These are phyloP conservation scores for Aureobasidium mangrovei DNA, from an alignment of 2,329 filamentous ascomycete species.

Conservation along the genomic window DNA sequence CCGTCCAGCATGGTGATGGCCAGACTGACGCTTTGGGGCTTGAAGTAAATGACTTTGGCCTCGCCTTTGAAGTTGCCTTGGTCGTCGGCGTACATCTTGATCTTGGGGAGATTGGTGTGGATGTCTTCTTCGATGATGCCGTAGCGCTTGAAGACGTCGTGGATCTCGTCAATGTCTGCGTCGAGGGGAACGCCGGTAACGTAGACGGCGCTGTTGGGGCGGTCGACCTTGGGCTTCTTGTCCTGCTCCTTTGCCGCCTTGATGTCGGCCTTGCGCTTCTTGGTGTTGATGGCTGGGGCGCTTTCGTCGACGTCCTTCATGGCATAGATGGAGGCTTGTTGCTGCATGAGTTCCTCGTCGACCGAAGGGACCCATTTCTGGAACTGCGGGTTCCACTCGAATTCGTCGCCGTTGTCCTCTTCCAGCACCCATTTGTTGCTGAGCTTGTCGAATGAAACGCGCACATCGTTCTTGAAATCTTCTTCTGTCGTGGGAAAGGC, in stretches of 20 bases:
- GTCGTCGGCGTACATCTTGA: conserved; percentile 85
- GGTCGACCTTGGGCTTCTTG: conserved; percentile 24
- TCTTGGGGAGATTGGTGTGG: conserved; percentile 74
- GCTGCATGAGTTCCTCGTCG: conserved; percentile 51
- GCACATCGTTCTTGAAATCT: conserved; percentile 67
- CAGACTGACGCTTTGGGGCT: conserved; percentile 82
- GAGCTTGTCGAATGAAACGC: conserved; percentile 78
- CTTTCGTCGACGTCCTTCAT: conserved; percentile 48
- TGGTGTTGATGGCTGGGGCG: conserved; percentile 38
- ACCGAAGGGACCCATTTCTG: conserved; percentile 67
- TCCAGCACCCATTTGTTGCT: conserved; percentile 78
- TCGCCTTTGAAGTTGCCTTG: conserved; percentile 86
- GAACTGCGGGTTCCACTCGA: conserved; percentile 64
- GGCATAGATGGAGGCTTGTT: conserved; percentile 54
- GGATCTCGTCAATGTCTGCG: conserved; percentile 69
- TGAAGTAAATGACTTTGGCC: conserved; percentile 84
- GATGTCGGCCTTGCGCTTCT: conserved; percentile 35
- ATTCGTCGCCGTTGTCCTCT: conserved; percentile 75
- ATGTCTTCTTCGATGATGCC: conserved; percentile 93
- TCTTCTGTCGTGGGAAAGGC: conserved; percentile 48
- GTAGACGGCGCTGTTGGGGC: conserved; percentile 82
- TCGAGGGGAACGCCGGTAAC: conserved; percentile 80
- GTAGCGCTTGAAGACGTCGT: conserved; percentile 76
- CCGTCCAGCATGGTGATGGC: conserved; percentile 75
- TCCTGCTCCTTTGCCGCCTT: conserved; percentile 24